These are phyloP conservation scores for Ophiostoma perfectum DNA, from an alignment of 2,329 filamentous ascomycete genomes.

Conservation along the genomic window DNA sequence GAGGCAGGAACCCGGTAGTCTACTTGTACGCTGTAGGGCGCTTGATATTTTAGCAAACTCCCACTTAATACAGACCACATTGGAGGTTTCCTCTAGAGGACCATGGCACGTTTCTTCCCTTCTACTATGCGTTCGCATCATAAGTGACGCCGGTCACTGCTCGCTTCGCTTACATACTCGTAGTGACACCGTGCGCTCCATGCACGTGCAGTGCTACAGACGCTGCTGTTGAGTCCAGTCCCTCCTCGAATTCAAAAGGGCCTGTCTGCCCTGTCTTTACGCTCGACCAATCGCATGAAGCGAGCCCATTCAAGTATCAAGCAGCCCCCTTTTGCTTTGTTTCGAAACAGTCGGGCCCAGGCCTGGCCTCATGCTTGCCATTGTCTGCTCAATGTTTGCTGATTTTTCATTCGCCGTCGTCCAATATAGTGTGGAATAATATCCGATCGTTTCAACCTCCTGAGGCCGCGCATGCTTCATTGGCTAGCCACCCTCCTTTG, in stretches of 20 bases:
- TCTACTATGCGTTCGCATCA: too few species aligned
- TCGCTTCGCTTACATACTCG: neutral
- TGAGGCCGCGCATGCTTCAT: conserved; percentile 1
- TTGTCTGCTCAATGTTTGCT: too few species aligned
- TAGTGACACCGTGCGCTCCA: neutral
- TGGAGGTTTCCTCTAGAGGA: neutral
- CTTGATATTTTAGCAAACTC: neutral
- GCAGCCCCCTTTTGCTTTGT: neutral
- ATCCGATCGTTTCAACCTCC: neutral
- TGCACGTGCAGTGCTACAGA: neutral
- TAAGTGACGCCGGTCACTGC: neutral
- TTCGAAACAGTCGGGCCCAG: neutral
- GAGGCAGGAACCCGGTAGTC: neutral
- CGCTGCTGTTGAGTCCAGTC: too few species aligned
- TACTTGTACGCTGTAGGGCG: too few species aligned
- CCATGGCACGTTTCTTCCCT: neutral
- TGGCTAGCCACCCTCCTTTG: neutral
- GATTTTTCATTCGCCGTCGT: neutral
- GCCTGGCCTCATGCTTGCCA: too few species aligned
- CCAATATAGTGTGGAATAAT: neutral
- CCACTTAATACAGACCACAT: neutral
- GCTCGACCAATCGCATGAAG: neutral
- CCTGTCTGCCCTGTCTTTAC: neutral
- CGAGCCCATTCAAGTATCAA: neutral
- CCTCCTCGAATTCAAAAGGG: too few species aligned